These are phyloP conservation scores for Talaromyces sp. DNA, from an alignment of 2,329 filamentous ascomycete genomes.

Conservation along the genomic window DNA sequence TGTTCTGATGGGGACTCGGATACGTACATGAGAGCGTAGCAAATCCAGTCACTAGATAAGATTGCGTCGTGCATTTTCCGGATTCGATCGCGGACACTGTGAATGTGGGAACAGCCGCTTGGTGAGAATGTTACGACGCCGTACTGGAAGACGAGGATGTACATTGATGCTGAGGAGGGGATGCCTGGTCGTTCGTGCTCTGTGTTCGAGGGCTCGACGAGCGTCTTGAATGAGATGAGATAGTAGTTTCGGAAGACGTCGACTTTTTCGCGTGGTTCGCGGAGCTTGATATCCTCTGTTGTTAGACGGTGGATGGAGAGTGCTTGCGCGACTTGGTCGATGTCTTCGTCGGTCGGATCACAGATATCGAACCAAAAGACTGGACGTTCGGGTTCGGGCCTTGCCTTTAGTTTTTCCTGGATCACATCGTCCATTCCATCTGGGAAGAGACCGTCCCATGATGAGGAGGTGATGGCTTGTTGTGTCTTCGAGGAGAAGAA, in stretches of 20 bases:
- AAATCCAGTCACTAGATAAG: slow-evolving; percentile 95
- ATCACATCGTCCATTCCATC: slow-evolving; percentile 14
- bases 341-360: slow-evolving; percentile 82
- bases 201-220: slow-evolving; percentile 76
- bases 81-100: slow-evolving; percentile 85
- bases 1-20: no score
- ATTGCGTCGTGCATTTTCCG: slow-evolving; percentile 87
- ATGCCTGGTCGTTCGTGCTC: slow-evolving; percentile 69
- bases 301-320: slow-evolving; percentile 94
- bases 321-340: slow-evolving; percentile 81
- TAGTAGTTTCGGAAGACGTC: slow-evolving; percentile 97
- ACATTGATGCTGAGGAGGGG: slow-evolving; percentile 89
- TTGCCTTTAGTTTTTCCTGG: slow-evolving; percentile 14
- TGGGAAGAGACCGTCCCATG: slow-evolving; percentile 25
- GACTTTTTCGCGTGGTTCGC: slow-evolving; percentile 95
- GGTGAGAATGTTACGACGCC: slow-evolving; percentile 94
- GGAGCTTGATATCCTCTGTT: slow-evolving; percentile 89
- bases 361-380: slow-evolving; percentile 97
- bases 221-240: slow-evolving; percentile 89
- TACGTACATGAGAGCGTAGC: slow-evolving; percentile 89
- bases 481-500: slow-evolving; percentile 94
- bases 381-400: slow-evolving; percentile 16
- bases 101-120: slow-evolving; percentile 77
- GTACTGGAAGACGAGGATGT: slow-evolving; percentile 92
- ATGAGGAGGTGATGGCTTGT: slow-evolving; percentile 17